These are phyloP conservation scores for Beauveria sp. DNA, from an alignment of 2,329 filamentous ascomycete species.

Conservation along the genomic window DNA sequence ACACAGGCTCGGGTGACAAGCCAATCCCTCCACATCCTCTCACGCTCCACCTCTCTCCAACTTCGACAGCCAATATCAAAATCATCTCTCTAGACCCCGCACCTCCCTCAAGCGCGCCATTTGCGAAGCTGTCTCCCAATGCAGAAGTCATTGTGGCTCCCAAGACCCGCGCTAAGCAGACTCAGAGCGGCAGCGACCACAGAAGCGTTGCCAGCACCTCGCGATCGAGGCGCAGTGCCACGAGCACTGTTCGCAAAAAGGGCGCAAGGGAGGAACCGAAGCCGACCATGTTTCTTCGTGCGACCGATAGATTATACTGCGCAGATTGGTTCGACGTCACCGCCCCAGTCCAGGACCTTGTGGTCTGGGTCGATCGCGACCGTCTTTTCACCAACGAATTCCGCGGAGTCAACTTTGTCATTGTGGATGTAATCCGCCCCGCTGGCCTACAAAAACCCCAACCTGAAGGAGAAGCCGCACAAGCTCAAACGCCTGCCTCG, in stretches of 20 bases:
- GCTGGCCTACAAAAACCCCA: slow-evolving; percentile 66
- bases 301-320: slow-evolving; percentile 63
- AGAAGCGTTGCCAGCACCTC: slow-evolving; percentile 75
- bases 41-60: slow-evolving; percentile 88
- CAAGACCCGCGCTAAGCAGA: slow-evolving; percentile 69
- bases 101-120: slow-evolving; percentile 59
- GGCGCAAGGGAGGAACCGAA: slow-evolving; percentile 56
- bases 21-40: slow-evolving; percentile 63
- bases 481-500: slow-evolving; percentile 34
- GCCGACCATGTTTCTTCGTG: slow-evolving; percentile 69
- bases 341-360: slow-evolving; percentile 49
- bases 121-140: slow-evolving; percentile 88
- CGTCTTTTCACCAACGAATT: slow-evolving; percentile 64
- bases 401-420: slow-evolving; percentile 67
- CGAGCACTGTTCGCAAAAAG: slow-evolving; percentile 57
- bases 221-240: slow-evolving; percentile 69
- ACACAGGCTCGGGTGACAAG: slow-evolving; percentile 42
- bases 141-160: slow-evolving; percentile 96
- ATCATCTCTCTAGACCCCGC: slow-evolving; percentile 76
- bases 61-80: slow-evolving; percentile 86
- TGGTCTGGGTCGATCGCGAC: slow-evolving; percentile 80
- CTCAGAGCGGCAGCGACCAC: slow-evolving; percentile 62
- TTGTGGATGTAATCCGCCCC: slow-evolving; percentile 81
- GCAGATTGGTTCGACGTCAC: slow-evolving; percentile 74
- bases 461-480: slow-evolving; percentile 57